Evolutionary conservation across 2,329 filamentous ascomycete genomes (phyloP).

Genomic region (Xylariaceae sp.): DNA sequence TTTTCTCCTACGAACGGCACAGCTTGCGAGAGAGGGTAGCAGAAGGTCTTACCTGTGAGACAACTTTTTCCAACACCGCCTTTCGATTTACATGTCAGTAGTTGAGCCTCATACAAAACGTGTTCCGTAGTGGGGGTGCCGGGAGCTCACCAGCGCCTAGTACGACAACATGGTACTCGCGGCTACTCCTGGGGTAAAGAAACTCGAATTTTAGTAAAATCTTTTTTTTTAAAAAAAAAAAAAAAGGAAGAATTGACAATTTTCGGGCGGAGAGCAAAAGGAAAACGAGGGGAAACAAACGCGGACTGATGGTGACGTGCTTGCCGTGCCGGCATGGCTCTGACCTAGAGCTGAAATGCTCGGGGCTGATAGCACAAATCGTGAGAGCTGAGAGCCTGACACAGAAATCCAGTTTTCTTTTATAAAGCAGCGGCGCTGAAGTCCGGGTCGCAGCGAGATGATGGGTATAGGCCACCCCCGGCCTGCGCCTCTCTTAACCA

Average conservation of each 20-base stretch:
- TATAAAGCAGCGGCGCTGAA: too few relatives aligned
- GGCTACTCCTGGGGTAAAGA: conserved; percentile 43
- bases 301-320: conserved; percentile 28
- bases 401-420: too few relatives aligned
- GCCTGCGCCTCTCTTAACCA: too few relatives aligned
- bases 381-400: too few relatives aligned
- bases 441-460: too few relatives aligned
- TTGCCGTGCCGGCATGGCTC: conserved; percentile 28
- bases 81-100: conserved; percentile 34
- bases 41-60: conserved; percentile 63
- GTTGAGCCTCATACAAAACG: background rate
- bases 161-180: conserved; percentile 80
- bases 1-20: too few relatives aligned
- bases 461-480: too few relatives aligned
- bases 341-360: conserved; percentile 15
- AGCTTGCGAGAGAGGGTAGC: too few relatives aligned
- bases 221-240: too few relatives aligned
- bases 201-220: too few relatives aligned
- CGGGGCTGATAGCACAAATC: conserved; percentile 13
- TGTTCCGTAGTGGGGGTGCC: conserved; percentile 1
- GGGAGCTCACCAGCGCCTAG: conserved; percentile 66
- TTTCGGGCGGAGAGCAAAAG: background rate
- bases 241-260: too few relatives aligned
- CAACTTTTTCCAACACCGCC: conserved; percentile 91
- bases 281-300: conserved; percentile 26